These are phyloP conservation scores for Entomortierella beljakovae DNA, from an alignment of 192 early-diverging fungal genomes.

Conservation along the genomic window DNA sequence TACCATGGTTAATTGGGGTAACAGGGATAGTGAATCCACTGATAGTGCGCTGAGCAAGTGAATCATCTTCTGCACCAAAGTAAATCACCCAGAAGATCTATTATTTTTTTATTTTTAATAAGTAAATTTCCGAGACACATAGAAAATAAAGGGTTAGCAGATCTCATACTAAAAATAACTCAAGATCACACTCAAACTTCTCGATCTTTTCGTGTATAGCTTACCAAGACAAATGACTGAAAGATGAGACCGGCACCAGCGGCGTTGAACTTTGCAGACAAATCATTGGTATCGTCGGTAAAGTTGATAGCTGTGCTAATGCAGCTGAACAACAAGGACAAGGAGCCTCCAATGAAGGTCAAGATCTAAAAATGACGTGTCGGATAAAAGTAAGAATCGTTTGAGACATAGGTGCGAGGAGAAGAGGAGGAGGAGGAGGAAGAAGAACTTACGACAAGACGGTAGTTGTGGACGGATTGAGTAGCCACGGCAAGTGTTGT, in stretches of 20 bases:
- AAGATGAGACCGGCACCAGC: conserved; percentile 57
- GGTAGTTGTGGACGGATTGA: conserved; percentile 47
- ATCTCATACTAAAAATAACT: background rate
- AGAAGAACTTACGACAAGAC: conserved; percentile 41
- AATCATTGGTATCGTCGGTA: no score
- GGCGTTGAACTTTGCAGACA: conserved; percentile 28
- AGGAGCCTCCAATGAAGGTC: conserved; percentile 45
- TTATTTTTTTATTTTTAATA: conserved; percentile 3
- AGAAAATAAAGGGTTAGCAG: conserved; percentile 2
- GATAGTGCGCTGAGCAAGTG: conserved; percentile 54
- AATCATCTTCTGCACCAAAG: conserved; percentile 74
- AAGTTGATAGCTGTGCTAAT: conserved; percentile 3
- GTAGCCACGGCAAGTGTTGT: conserved; percentile 38
- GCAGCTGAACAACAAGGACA: conserved; percentile 10
- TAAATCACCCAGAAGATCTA: conserved; percentile 77
- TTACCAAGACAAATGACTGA: conserved; percentile 48
- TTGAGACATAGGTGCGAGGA: background rate
- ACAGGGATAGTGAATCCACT: conserved; percentile 42
- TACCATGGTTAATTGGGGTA: background rate
- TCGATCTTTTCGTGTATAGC: conserved; percentile 6
- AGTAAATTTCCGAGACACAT: background rate
- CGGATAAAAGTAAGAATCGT: background rate
- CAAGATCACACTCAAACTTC: background rate
- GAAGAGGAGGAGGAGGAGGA: conserved; percentile 8
- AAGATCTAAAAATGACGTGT: conserved; percentile 23